Conservation (phyloP, 805 yeast genomes). For the Blastobotrys parvus region DNA sequence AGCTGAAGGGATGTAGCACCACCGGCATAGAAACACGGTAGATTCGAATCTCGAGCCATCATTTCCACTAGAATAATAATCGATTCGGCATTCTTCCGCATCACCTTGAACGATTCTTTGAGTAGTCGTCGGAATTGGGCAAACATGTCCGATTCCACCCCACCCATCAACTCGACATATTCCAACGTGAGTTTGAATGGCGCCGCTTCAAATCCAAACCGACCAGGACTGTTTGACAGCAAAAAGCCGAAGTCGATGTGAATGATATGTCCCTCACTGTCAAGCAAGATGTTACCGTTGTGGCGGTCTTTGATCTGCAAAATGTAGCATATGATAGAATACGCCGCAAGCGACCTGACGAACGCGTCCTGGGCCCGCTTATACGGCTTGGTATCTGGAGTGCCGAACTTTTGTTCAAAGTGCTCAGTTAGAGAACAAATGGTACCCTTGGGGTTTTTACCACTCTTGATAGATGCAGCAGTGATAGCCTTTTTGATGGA, state of each 20-base stretch:
- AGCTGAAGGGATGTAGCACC: slow-evolving; percentile 71
- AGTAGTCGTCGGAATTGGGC: slow-evolving; percentile 51
- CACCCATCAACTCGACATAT: slow-evolving; percentile 83
- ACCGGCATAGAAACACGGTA: slow-evolving; percentile 90
- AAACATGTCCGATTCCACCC: slow-evolving; percentile 55
- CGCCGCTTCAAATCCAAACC: slow-evolving; percentile 95
- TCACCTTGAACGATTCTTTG: slow-evolving; percentile 63
- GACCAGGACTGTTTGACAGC: slow-evolving; percentile 91
- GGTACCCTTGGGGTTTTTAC: slow-evolving; percentile 61
- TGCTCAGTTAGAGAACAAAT: slow-evolving; percentile 74
- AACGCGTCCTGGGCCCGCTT: slow-evolving; percentile 77
- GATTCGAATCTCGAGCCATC: slow-evolving; percentile 83
- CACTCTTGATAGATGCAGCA: slow-evolving; percentile 55
- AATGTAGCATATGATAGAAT: slow-evolving; percentile 82
- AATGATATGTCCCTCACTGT: slow-evolving; percentile 87
- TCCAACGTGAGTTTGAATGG: slow-evolving; percentile 91
- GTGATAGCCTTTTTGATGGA: slow-evolving; percentile 91
- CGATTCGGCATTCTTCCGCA: slow-evolving; percentile 67
- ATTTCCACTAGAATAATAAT: slow-evolving; percentile 78
- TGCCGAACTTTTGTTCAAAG: slow-evolving; percentile 69
- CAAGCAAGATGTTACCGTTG: slow-evolving; percentile 96
- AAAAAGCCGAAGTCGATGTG: slow-evolving; percentile 90
- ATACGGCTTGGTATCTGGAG: slow-evolving; percentile 40
- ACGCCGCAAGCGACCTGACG: slow-evolving; percentile 83
- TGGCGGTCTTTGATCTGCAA: slow-evolving; percentile 96